Evolutionary conservation across 306 rosid genomes (phyloP).

Genomic region (Prunus kanzakura): DNA sequence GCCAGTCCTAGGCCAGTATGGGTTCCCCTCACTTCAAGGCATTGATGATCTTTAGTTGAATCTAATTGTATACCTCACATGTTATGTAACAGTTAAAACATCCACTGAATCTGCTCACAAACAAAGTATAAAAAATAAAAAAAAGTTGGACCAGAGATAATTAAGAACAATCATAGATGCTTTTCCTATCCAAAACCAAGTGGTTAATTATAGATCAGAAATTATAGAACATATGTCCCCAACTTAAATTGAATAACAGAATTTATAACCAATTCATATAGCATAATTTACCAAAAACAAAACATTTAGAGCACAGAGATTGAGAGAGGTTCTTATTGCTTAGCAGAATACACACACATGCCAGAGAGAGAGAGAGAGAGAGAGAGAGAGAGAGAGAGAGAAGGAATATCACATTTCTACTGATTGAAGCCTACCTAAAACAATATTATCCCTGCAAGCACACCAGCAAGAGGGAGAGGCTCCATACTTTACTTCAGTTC

Average conservation of each 20-base stretch:
- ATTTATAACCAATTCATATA: no score
- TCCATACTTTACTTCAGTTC: not conserved
- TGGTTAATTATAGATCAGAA: no score
- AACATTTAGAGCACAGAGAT: no score
- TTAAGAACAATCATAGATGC: no score
- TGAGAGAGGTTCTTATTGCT: no score
- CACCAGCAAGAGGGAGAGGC: not conserved
- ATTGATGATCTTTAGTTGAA: not conserved
- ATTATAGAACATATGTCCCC: no score
- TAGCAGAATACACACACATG: no score
- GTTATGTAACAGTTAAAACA: not conserved
- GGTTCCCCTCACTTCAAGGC: not conserved
- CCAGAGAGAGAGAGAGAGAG: no score
- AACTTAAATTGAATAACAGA: no score
- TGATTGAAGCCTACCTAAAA: not conserved
- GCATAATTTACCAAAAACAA: no score
- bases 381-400: no score
- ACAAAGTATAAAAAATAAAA: accelerated
- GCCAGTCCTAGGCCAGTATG: not conserved
- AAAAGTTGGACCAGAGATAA: not conserved
- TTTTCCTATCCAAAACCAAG: no score
- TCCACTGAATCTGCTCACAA: not conserved
- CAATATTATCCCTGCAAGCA: not conserved
- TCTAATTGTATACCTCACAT: not conserved
- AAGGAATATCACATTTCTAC: not conserved